These are phyloP conservation scores for Suillus subalutaceus DNA, from an alignment of 768 basidiomycete species.

Conservation along the genomic window DNA sequence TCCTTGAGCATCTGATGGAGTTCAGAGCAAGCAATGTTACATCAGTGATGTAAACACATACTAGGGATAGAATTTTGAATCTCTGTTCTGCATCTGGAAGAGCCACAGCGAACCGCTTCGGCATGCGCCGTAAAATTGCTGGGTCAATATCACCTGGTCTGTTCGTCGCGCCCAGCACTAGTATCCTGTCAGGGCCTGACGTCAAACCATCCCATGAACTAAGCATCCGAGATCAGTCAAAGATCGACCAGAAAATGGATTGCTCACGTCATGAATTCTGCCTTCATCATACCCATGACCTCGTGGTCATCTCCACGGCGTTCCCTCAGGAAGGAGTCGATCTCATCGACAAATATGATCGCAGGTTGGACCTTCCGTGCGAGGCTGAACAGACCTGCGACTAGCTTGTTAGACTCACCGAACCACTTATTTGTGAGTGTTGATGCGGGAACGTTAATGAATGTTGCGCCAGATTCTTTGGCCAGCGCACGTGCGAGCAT, in stretches of 20 bases:
- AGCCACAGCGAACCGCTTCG: conserved; percentile 88
- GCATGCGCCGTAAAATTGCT: conserved; percentile 94
- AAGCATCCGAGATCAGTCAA: neutral
- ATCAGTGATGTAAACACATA: conserved; percentile 36
- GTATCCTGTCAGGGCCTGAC: conserved; percentile 77
- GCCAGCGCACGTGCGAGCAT: conserved; percentile 99
- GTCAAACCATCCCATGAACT: conserved; percentile 96
- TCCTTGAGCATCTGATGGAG: conserved; percentile 77
- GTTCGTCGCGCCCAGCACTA: conserved; percentile 95
- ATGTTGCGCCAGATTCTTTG: conserved; percentile 95
- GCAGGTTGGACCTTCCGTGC: conserved; percentile 92
- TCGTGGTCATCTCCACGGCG: conserved; percentile 91
- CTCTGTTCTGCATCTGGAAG: conserved; percentile 82
- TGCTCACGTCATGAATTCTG: conserved; percentile 88
- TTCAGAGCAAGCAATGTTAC: neutral
- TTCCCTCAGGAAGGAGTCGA: conserved; percentile 92
- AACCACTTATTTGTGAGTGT: conserved; percentile 84
- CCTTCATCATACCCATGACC: conserved; percentile 98
- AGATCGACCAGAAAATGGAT: conserved; percentile 13
- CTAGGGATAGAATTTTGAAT: conserved; percentile 80
- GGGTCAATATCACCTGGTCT: conserved; percentile 90
- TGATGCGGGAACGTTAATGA: conserved; percentile 85
- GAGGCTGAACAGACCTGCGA: conserved; percentile 91
- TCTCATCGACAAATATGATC: conserved; percentile 99
- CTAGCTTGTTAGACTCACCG: conserved; percentile 92